Conservation (phyloP, 768 basidiomycete genomes). For the Pulveroboletus sp. region DNA sequence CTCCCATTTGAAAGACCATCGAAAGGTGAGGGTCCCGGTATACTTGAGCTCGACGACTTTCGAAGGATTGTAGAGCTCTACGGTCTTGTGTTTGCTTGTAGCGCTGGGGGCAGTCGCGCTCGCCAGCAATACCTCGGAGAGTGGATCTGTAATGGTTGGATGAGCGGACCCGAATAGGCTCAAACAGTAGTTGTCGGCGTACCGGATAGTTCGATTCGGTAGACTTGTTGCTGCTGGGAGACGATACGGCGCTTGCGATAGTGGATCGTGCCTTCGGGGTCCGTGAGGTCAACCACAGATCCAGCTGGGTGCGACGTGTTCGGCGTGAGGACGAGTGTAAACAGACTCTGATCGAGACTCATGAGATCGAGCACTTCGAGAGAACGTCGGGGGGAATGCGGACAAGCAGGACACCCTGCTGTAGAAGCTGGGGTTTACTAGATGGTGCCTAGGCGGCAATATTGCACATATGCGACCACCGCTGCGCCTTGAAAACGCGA, state of each 20-base stretch:
- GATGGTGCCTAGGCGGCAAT: not conserved
- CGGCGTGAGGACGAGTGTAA: conserved; percentile 67
- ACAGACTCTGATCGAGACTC: conserved; percentile 84
- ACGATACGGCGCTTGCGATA: conserved; percentile 67
- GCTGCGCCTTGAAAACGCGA: conserved; percentile 1
- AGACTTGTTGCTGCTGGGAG: conserved; percentile 39
- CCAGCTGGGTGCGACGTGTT: conserved; percentile 51
- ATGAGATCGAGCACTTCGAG: conserved; percentile 32
- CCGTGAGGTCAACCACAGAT: conserved; percentile 62
- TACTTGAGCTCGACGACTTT: conserved; percentile 66
- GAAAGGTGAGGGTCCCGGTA: conserved; percentile 68
- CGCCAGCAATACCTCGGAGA: conserved; percentile 66
- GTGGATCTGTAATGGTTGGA: conserved; percentile 51
- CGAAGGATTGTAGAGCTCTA: conserved; percentile 75
- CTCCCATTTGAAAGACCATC: conserved; percentile 82
- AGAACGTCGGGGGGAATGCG: not conserved
- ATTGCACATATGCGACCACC: not conserved
- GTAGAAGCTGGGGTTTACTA: not conserved
- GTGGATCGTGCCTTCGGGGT: conserved; percentile 57
- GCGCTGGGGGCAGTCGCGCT: conserved; percentile 61
- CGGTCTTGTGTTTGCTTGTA: conserved; percentile 65
- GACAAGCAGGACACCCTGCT: not conserved
- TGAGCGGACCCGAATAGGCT: not conserved
- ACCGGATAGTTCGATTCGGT: conserved; percentile 70
- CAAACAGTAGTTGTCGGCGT: conserved; percentile 16